These are phyloP conservation scores for Sonneratia caseolaris DNA, from an alignment of 345 rosid species.

Conservation along the genomic window DNA sequence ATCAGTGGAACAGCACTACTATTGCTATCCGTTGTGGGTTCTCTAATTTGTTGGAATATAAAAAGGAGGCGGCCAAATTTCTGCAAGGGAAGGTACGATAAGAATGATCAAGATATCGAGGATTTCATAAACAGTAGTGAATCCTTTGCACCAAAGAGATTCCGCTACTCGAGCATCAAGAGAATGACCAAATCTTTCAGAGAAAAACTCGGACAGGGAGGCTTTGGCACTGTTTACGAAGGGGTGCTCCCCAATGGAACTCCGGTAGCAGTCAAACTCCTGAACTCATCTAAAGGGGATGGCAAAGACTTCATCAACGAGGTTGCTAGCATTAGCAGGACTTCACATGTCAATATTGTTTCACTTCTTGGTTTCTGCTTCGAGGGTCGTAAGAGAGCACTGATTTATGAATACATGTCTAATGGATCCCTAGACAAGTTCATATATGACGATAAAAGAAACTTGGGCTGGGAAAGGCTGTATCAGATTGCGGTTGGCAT, in stretches of 20 bases:
- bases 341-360: neutral
- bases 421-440: constrained; percentile 3
- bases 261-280: constrained; percentile 28
- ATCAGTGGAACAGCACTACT: neutral
- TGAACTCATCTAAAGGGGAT: constrained; percentile 21
- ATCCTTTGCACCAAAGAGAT: neutral
- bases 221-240: constrained; percentile 15
- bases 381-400: constrained; percentile 5
- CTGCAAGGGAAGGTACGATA: neutral
- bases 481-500: constrained; percentile 25
- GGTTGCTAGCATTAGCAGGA: constrained; percentile 7
- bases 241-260: constrained; percentile 21
- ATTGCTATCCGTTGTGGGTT: neutral
- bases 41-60: neutral
- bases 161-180: constrained; percentile 5
- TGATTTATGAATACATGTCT: constrained; percentile 5
- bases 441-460: neutral
- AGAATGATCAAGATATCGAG: neutral
- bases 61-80: neutral
- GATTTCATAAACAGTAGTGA: neutral
- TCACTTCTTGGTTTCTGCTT: neutral
- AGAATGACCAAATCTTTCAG: constrained; percentile 15
- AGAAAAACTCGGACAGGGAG: constrained; percentile 27
- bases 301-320: constrained; percentile 25
- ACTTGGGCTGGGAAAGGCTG: constrained; percentile 15